Evolutionary conservation across 2,329 filamentous ascomycete species (phyloP), one percentile per base, ranked within the genome.

Genomic region (Diaporthe australafricana): DNA sequence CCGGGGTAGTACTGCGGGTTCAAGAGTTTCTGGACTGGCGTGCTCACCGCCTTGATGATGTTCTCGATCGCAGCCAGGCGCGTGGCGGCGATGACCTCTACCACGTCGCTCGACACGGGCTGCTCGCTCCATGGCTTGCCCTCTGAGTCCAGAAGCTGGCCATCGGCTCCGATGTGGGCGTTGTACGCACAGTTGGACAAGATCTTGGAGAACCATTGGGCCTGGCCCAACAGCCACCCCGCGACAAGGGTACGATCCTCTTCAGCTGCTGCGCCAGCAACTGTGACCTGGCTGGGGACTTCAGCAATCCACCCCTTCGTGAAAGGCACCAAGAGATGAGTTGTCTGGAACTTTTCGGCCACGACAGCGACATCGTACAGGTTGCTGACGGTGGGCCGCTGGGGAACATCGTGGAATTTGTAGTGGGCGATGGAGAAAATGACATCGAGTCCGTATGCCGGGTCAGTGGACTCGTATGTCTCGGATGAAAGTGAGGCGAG

Each of bases 351-450:
- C 62, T 76, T 76, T 25, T 77, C 72, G 3, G 72, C 73, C 2
- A 77, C 71, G 3, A 67, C 40, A 16, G 76, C 76, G 32, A 77
- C 55, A 17, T 55, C 65, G 55, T 75, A 74, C 27, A 78, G 71
- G n/a, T 76, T 56, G 30, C 50, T 38, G n/a, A 75, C 52, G 3
- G 70, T 53, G 3, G 68, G 73, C 11, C 71, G 73, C 12, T 27
- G 14, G 1, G 73, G 73, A 14, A 78, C 52, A 16, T 76, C 72
- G 42, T 76, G 75, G 57, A 75, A 78, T 57, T 76, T 75, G 70
- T 74, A 76, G 52, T 78, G 76, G 12, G 74, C 73, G 22, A 78
- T 74, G 2, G 76, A 76, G 35, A 78, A 73, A 27, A 77, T 42
- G 20, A 76, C 45, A 20, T 75, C 74, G 16, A 78, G 35, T 17